Evolutionary conservation across 495 filamentous ascomycete species (phyloP).

Genomic region (Rusavskia elegans): DNA sequence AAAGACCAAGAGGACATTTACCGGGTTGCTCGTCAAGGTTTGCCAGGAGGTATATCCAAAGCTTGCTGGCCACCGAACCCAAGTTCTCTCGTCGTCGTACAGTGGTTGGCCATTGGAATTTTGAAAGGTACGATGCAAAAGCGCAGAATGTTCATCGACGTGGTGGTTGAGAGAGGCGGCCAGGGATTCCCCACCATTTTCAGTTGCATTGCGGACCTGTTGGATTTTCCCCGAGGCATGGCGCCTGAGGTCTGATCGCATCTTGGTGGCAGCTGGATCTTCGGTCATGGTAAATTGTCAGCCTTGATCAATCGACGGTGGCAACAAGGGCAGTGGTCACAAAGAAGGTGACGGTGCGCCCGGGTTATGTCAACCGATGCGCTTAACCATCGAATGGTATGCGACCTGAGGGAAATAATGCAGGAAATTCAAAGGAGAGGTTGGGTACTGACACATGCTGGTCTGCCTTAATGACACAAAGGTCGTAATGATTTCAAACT

Average conservation of each 20-base stretch:
- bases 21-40: conserved; percentile 50
- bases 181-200: not conserved
- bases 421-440: not conserved
- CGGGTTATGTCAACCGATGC: not conserved
- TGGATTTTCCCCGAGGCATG: conserved; percentile 1
- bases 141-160: conserved; percentile 19
- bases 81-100: conserved; percentile 22
- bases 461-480: too few relatives aligned
- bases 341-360: not conserved
- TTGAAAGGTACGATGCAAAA: conserved; percentile 10
- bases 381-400: not conserved
- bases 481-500: too few relatives aligned
- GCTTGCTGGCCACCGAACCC: conserved; percentile 41
- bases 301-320: not conserved
- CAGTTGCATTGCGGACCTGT: not conserved
- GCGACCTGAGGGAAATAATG: not conserved
- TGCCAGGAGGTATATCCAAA: conserved; percentile 33
- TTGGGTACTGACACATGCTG: not conserved
- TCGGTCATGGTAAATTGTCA: conserved; percentile 3
- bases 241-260: not conserved
- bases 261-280: conserved; percentile 4
- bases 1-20: conserved; percentile 77
- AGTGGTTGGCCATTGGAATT: conserved; percentile 5
- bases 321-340: not conserved
- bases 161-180: conserved; percentile 2